phyloP scores from a whole-genome alignment of 2,329 filamentous ascomycete species.

The Karstenula rhodostoma region DNA sequence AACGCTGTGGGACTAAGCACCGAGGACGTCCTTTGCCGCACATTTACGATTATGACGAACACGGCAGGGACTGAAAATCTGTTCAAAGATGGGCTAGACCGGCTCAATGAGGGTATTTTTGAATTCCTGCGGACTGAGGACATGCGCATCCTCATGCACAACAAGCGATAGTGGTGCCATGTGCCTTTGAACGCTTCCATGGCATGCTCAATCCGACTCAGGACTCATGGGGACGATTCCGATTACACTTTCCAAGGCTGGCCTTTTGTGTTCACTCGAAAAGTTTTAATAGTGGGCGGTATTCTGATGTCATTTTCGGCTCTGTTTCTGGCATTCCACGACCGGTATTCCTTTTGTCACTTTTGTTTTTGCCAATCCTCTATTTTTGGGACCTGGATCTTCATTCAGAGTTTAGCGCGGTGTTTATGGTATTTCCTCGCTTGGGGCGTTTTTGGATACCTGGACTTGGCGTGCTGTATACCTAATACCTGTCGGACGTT shows the following conservation, averaged over 20 bases:
- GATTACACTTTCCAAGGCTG: not conserved
- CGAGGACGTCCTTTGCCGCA: conserved; percentile 44
- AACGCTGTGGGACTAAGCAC: conserved; percentile 40
- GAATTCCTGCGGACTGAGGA: conserved; percentile 43
- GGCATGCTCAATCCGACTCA: no score
- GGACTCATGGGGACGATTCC: not conserved
- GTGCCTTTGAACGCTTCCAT: no score
- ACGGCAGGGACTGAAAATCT: conserved; percentile 45
- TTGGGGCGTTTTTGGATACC: conserved; percentile 4
- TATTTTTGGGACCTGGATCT: not conserved
- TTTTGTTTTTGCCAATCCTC: no score
- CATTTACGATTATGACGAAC: conserved; percentile 42
- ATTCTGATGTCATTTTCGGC: not conserved
- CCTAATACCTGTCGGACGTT: conserved; percentile 1
- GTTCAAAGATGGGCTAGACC: conserved; percentile 44
- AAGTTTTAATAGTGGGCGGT: conserved; percentile 13
- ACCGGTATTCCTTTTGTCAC: not conserved
- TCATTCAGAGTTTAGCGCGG: conserved; percentile 10
- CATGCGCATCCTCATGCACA: conserved; percentile 43
- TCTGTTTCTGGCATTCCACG: not conserved
- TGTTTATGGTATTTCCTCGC: conserved; percentile 3
- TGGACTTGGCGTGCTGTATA: conserved; percentile 9
- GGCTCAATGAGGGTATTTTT: conserved; percentile 39
- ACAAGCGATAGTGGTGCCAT: conserved; percentile 19
- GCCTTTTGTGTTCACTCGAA: conserved; percentile 4